A percentile compares a stretch with the other conserved stretches of the same genome.
phyloP scores from a whole-genome alignment of 768 basidiomycete species.

The Lentinula raphanica region DNA sequence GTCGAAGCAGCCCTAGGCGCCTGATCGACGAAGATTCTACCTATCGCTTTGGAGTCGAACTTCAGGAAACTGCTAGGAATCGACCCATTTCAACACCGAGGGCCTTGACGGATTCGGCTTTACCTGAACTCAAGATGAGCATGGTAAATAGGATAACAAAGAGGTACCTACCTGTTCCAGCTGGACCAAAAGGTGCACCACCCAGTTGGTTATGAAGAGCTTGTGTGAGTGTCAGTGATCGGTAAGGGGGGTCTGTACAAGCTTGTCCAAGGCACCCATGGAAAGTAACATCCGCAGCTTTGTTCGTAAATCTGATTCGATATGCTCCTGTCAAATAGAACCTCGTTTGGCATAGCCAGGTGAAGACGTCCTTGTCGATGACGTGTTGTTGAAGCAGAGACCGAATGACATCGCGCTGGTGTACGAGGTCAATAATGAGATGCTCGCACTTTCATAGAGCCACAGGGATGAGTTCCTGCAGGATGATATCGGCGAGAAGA shows the following conservation, averaged over 20 bases:
- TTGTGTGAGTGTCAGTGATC: constrained; percentile 95
- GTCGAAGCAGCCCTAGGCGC: constrained; percentile 98
- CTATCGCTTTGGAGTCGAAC: constrained; percentile 99
- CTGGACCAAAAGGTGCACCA: constrained; percentile 98
- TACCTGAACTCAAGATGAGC: constrained; percentile 46
- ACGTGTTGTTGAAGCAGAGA: constrained; percentile 64
- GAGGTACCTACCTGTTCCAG: constrained; percentile 74
- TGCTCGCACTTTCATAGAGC: constrained; percentile 99
- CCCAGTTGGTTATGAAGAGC: constrained; percentile 93
- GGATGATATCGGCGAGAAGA: constrained; percentile 92
- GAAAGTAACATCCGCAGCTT: constrained; percentile 87
- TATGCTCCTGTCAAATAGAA: constrained; percentile 78
- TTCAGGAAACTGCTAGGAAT: constrained; percentile 99
- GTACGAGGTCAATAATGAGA: constrained; percentile 96
- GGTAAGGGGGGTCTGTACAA: constrained; percentile 97
- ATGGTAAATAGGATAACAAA: neutral
- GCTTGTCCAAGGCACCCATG: constrained; percentile 93
- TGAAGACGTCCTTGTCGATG: constrained; percentile 65
- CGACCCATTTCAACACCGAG: constrained; percentile 95
- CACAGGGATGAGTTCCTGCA: constrained; percentile 81
- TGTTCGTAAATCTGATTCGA: constrained; percentile 73
- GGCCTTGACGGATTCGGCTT: constrained; percentile 99
- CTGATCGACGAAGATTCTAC: constrained; percentile 95
- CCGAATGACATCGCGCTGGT: constrained; percentile 93
- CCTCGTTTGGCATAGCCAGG: constrained; percentile 98